Evolutionary conservation across 2,329 filamentous ascomycete genomes (phyloP).

Genomic region (Alternaria sp.): DNA sequence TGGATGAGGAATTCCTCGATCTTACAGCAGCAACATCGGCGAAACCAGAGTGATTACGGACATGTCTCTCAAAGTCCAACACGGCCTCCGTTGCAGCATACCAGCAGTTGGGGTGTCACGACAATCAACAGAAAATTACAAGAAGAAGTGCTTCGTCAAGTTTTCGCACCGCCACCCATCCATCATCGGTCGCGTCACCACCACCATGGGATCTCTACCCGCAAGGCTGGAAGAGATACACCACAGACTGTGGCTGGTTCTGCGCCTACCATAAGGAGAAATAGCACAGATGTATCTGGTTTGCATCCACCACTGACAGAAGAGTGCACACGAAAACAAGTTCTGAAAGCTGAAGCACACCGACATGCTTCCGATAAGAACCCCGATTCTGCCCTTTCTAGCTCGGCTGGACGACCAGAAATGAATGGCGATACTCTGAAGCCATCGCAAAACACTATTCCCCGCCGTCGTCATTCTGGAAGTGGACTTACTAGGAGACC

Average conservation of each 20-base stretch:
- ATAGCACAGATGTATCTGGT: conserved; percentile 49
- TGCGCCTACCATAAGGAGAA: conserved; percentile 47
- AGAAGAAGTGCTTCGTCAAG: conserved; percentile 91
- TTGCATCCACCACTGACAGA: conserved; percentile 36
- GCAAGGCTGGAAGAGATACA: conserved; percentile 39
- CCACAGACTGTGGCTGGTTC: conserved; percentile 40
- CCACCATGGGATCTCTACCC: conserved; percentile 68
- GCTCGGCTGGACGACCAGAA: conserved; percentile 19
- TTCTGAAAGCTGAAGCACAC: conserved; percentile 52
- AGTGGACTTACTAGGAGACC: conserved; percentile 79
- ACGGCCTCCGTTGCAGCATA: conserved; percentile 58
- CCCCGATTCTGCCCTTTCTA: conserved; percentile 19
- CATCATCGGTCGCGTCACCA: conserved; percentile 78
- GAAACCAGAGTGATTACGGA: conserved; percentile 47
- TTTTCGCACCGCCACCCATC: conserved; percentile 84
- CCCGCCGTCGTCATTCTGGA: conserved; percentile 80
- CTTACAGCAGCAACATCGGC: conserved; percentile 45
- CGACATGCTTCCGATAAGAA: conserved; percentile 38
- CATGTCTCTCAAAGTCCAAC: conserved; percentile 31
- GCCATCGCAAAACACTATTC: conserved; percentile 36
- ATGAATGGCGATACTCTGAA: conserved; percentile 35
- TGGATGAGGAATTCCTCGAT: conserved; percentile 42
- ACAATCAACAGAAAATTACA: conserved; percentile 87
- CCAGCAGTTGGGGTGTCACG: conserved; percentile 82
- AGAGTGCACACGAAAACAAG: conserved; percentile 53